Evolutionary conservation across 2,329 filamentous ascomycete genomes (phyloP).

Genomic region (Xylariaceae sp.): DNA sequence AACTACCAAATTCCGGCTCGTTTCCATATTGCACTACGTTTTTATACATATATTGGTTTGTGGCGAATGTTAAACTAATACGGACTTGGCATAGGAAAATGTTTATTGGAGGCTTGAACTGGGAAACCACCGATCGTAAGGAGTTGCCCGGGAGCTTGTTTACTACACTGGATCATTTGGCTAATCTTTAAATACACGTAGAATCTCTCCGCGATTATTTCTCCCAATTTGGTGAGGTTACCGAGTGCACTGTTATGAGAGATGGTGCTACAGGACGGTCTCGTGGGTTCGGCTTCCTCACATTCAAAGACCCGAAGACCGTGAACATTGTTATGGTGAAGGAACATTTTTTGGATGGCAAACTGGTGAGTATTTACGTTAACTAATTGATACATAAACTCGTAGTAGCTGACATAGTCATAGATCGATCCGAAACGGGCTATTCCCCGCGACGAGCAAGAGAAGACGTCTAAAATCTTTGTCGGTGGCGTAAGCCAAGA

Average conservation of each 20-base stretch:
- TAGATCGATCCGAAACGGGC: constrained; percentile 98
- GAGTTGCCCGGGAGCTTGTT: constrained; percentile 25
- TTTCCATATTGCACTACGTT: constrained; percentile 9
- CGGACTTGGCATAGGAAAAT: constrained; percentile 76
- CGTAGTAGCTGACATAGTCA: constrained; percentile 29
- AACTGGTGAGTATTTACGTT: constrained; percentile 74
- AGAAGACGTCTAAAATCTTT: constrained; percentile 98
- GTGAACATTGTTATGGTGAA: constrained; percentile 99
- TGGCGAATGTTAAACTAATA: constrained; percentile 31
- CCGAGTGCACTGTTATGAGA: constrained; percentile 99
- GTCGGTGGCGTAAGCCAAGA: constrained; percentile 98
- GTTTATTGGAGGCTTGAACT: constrained; percentile 98
- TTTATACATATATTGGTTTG: constrained; percentile 19
- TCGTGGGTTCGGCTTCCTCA: constrained; percentile 95
- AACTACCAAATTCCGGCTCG: constrained; percentile 25
- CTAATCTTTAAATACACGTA: constrained; percentile 48
- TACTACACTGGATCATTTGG: constrained; percentile 1
- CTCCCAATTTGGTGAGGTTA: constrained; percentile 94
- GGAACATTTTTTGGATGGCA: constrained; percentile 96
- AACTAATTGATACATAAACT: neutral
- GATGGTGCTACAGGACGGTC: constrained; percentile 93
- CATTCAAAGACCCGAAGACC: constrained; percentile 96
- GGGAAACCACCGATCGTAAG: constrained; percentile 98
- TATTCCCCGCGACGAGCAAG: constrained; percentile 96
- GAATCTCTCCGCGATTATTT: constrained; percentile 98